Base-by-base conservation (phyloP, 345 rosid species). In the Corchorus capsularis region DNA sequence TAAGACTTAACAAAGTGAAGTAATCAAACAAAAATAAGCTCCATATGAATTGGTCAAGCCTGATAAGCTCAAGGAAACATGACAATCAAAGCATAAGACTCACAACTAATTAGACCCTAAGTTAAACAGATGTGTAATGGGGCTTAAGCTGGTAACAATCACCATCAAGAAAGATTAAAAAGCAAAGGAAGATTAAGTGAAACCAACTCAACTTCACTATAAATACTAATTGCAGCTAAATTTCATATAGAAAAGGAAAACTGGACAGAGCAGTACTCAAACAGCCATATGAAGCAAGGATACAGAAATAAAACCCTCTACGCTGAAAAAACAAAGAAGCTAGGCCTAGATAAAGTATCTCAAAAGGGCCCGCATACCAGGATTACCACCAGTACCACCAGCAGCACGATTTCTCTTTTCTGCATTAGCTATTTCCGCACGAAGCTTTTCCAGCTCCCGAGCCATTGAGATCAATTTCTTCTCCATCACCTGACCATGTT, bases 401-500 rank as follows among this genome's bases (percentile, higher is more conserved):
- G 82, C 64, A 8, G 85, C 79, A 70, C 78, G 90, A 78, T 86
- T 89, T 85, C 98, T 87, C 83, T 86, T 90, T 79, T 92, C 98
- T 5, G 92, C 86, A 87, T 86, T 96, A 53, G 94, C 97, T 75
- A 91, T 87, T 86, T 96, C 99, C 27, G 99, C 94, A 52, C 92
- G 87, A 77, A 96, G 99, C 81, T 96, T 96, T 85, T 96, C 98
- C 85, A 96, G 49, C 78, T 96, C 99, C 37, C 97, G 85, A 77
- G 97, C 94, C 97, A 96, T 96, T 72, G 93, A 85, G 72, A 96
- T 81, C 90, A 96, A 81, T 61, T 96, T 96, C 59, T 91, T 92
- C 90, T 92, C 97, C 98, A 96, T 96, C 61, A 81, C 85, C 80
- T 90, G 90, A 35, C 97, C 98, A 75, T 92, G 98, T 77, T 96